Conservation (phyloP, 106 monocot species). For the Gastrodia elata region DNA sequence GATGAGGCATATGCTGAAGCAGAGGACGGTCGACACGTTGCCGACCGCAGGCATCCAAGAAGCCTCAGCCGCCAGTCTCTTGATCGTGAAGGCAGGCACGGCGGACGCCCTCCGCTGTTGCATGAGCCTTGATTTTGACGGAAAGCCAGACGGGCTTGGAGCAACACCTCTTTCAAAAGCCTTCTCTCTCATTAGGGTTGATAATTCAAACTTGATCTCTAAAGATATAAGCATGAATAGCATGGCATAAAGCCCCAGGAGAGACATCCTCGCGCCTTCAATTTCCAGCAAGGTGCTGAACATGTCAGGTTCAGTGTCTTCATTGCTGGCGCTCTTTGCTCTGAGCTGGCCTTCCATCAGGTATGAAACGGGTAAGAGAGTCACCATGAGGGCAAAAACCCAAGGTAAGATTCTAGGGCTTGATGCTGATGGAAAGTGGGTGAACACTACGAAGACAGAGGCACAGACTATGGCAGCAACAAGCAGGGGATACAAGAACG, state of each 20-base stretch:
- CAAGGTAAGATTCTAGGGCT: slow-evolving; percentile 87
- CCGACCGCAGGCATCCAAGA: slow-evolving; percentile 98
- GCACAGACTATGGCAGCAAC: slow-evolving; percentile 63
- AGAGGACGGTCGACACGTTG: slow-evolving; percentile 76
- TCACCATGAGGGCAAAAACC: slow-evolving; percentile 89
- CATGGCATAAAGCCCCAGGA: slow-evolving; percentile 85
- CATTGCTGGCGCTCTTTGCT: slow-evolving; percentile 39
- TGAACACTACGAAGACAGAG: slow-evolving; percentile 76
- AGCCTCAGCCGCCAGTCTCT: slow-evolving; percentile 81
- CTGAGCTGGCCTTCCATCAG: slow-evolving; percentile 85
- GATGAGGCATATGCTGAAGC: slow-evolving; percentile 76
- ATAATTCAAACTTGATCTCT: slow-evolving; percentile 74
- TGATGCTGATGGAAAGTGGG: slow-evolving; percentile 80
- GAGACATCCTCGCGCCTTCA: slow-evolving; percentile 91
- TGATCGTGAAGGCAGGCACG: slow-evolving; percentile 82
- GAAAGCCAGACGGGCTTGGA: slow-evolving; percentile 30
- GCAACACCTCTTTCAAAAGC: slow-evolving; percentile 34
- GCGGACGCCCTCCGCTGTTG: slow-evolving; percentile 75
- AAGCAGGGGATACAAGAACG: slow-evolving; percentile 70
- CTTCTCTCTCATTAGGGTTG: slow-evolving; percentile 74
- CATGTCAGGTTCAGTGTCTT: slow-evolving; percentile 54
- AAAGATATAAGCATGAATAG: slow-evolving; percentile 83
- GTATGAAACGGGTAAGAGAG: slow-evolving; percentile 89
- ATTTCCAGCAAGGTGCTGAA: slow-evolving; percentile 66
- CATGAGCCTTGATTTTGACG: slow-evolving; percentile 56